These are phyloP conservation scores for Phylloporus sp. DNA, from an alignment of 768 basidiomycete genomes.

Conservation along the genomic window DNA sequence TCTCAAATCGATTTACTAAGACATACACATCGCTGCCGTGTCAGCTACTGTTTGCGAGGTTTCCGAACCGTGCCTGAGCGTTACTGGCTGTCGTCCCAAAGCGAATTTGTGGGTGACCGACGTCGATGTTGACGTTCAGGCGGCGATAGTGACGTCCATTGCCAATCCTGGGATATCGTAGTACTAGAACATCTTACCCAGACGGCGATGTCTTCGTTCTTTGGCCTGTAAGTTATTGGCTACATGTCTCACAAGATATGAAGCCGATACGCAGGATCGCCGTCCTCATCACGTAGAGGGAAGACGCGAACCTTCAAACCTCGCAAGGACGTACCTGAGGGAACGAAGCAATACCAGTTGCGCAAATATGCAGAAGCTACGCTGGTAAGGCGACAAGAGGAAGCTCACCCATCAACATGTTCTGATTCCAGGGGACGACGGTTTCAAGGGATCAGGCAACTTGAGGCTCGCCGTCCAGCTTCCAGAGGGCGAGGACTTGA, in stretches of 20 bases:
- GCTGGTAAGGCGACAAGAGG: constrained; percentile 43
- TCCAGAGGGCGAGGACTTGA: constrained; percentile 94
- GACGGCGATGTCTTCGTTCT: constrained; percentile 86
- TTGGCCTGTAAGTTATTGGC: constrained; percentile 61
- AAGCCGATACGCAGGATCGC: constrained; percentile 11
- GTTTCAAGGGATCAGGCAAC: constrained; percentile 85
- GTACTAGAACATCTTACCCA: no score
- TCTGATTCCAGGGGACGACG: constrained; percentile 11
- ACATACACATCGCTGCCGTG: no score
- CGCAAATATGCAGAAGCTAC: constrained; percentile 98
- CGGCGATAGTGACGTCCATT: constrained; percentile 3
- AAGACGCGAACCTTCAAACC: constrained; percentile 97
- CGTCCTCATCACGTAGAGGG: constrained; percentile 45
- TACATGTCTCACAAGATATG: constrained; percentile 2
- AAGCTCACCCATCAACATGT: not conserved
- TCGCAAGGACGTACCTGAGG: constrained; percentile 89
- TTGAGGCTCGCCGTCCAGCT: constrained; percentile 86
- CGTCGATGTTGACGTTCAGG: not conserved
- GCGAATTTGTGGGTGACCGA: not conserved
- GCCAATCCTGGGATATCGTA: constrained; percentile 14
- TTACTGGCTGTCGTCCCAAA: not conserved
- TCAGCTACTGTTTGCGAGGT: not conserved
- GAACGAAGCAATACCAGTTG: constrained; percentile 96
- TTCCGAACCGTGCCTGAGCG: not conserved
- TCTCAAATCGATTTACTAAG: not conserved